phyloP scores from a whole-genome alignment of 805 yeast genomes.

The Lipomyces spencermartinsiae region DNA sequence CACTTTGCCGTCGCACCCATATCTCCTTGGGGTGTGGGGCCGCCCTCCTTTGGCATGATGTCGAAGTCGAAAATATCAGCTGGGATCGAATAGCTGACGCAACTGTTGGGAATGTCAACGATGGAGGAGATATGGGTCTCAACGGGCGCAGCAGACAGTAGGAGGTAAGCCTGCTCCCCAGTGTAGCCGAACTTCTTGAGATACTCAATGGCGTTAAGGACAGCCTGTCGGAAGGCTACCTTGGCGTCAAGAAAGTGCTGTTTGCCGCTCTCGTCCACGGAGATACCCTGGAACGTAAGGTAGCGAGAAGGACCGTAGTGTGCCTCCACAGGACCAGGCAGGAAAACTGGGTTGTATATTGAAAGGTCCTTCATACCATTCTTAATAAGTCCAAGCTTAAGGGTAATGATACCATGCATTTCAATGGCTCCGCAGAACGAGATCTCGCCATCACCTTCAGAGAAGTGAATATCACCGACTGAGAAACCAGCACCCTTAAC shows the following conservation, averaged over 20 bases:
- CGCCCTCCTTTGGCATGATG: slow-evolving; percentile 40
- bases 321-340: slow-evolving; percentile 57
- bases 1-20: no score
- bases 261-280: slow-evolving; percentile 56
- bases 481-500: slow-evolving; percentile 56
- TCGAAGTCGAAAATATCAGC: slow-evolving; percentile 61
- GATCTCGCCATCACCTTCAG: slow-evolving; percentile 64
- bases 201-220: slow-evolving; percentile 57
- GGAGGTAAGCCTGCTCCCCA: slow-evolving; percentile 57
- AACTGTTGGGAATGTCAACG: slow-evolving; percentile 60
- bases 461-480: slow-evolving; percentile 58
- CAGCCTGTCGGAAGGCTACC: slow-evolving; percentile 59
- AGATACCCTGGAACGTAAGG: slow-evolving; percentile 60
- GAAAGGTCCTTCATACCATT: slow-evolving; percentile 52
- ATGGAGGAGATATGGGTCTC: slow-evolving; percentile 60
- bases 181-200: slow-evolving; percentile 57
- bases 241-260: slow-evolving; percentile 56
- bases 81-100: slow-evolving; percentile 58
- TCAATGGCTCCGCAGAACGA: slow-evolving; percentile 63
- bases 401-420: slow-evolving; percentile 57
- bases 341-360: slow-evolving; percentile 55
- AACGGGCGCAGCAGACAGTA: slow-evolving; percentile 56
- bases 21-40: slow-evolving; percentile 30
- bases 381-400: slow-evolving; percentile 52
- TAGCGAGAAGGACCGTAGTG: slow-evolving; percentile 58